Evolutionary conservation across 2,329 filamentous ascomycete genomes (phyloP).

Genomic region (Pyrenochaeta sp.): DNA sequence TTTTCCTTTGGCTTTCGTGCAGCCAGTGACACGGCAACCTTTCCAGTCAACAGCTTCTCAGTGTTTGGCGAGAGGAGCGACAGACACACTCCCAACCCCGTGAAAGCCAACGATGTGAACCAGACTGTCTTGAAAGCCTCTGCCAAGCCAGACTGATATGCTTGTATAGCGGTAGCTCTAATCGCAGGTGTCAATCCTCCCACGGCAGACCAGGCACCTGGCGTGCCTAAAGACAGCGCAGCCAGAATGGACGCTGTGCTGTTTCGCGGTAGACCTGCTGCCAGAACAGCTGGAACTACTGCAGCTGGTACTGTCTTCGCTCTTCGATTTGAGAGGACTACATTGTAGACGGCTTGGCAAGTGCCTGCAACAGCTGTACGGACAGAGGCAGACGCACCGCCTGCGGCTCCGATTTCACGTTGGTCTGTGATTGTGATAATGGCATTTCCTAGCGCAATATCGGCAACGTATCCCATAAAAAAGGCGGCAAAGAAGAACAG

Average conservation of each 20-base stretch:
- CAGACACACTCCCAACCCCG: constrained; percentile 1
- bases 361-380: constrained; percentile 2
- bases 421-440: constrained; percentile 5
- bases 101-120: constrained; percentile 2
- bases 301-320: no score
- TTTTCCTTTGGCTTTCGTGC: not conserved
- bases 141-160: no score
- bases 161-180: no score
- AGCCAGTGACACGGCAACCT: constrained; percentile 1
- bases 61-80: constrained; percentile 2
- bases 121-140: constrained; percentile 2
- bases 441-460: no score
- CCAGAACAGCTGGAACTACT: no score
- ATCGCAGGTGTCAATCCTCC: no score
- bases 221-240: constrained; percentile 2
- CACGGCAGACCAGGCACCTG: constrained; percentile 1
- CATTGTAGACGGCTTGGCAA: constrained; percentile 3
- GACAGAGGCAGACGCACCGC: constrained; percentile 3
- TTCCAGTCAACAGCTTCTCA: constrained; percentile 1
- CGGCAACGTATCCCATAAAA: no score
- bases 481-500: no score
- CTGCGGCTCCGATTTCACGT: constrained; percentile 5
- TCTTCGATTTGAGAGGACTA: constrained; percentile 1
- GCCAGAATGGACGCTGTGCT: not conserved
- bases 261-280: not conserved